These are phyloP conservation scores for Yarrowia sp. DNA, from an alignment of 805 yeast genomes.

Conservation along the genomic window DNA sequence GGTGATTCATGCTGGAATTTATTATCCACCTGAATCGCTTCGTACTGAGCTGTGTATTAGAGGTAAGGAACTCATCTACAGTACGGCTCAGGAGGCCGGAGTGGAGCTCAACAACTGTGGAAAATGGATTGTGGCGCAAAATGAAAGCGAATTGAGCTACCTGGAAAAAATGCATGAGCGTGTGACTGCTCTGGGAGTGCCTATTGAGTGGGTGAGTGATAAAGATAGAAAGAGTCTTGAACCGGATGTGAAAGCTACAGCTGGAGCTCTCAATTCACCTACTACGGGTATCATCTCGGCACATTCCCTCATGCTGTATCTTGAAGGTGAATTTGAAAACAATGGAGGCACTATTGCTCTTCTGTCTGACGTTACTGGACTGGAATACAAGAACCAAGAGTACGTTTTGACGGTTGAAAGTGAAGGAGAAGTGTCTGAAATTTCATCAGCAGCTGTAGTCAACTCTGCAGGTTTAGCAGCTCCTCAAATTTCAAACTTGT, in stretches of 20 bases:
- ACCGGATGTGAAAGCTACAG: conserved; percentile 63
- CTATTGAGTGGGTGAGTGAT: conserved; percentile 55
- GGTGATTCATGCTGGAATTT: conserved; percentile 88
- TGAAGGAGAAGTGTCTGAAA: conserved; percentile 31
- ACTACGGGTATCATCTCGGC: conserved; percentile 83
- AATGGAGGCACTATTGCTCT: conserved; percentile 63
- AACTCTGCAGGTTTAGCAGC: conserved; percentile 83
- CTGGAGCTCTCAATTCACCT: conserved; percentile 68
- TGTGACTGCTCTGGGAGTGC: conserved; percentile 53
- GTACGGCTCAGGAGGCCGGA: conserved; percentile 40
- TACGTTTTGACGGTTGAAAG: conserved; percentile 30
- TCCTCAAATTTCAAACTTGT: conserved; percentile 63
- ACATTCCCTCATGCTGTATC: conserved; percentile 67
- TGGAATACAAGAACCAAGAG: conserved; percentile 34
- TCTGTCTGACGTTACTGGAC: conserved; percentile 54
- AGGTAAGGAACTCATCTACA: conserved; percentile 70
- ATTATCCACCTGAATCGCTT: conserved; percentile 67
- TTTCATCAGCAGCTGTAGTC: conserved; percentile 55
- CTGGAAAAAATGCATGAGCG: conserved; percentile 53
- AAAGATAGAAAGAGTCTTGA: conserved; percentile 49
- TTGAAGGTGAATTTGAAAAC: conserved; percentile 53
- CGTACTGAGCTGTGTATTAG: conserved; percentile 68
- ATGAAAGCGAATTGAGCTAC: conserved; percentile 58
- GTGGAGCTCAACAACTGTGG: conserved; percentile 65
- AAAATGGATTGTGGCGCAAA: conserved; percentile 83